Conservation (phyloP, 352 stramenopile species). For the Nothophytophthora sp. region DNA sequence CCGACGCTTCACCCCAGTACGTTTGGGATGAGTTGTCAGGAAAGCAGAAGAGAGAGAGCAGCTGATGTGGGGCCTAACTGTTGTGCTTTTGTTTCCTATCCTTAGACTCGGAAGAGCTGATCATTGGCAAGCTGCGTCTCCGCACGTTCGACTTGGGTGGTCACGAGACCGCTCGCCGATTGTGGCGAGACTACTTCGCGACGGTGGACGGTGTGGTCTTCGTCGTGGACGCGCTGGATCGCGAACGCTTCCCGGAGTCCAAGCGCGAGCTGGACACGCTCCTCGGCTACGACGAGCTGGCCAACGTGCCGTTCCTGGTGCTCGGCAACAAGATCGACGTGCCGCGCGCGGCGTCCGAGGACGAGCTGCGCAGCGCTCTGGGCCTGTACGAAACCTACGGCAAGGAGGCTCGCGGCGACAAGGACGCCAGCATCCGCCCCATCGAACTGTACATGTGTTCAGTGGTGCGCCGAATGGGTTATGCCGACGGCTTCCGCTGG, state of each 20-base stretch:
- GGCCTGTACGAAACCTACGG: constrained; percentile 99
- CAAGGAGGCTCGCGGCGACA: constrained; percentile 94
- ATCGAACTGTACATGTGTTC: constrained; percentile 99
- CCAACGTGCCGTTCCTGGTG: constrained; percentile 98
- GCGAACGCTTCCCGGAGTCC: constrained; percentile 98
- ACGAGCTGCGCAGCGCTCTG: constrained; percentile 96
- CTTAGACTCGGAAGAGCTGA: constrained; percentile 90
- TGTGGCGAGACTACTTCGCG: constrained; percentile 99
- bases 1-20: constrained; percentile 96
- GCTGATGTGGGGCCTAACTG: not conserved
- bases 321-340: constrained; percentile 99
- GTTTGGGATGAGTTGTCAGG: constrained; percentile 12
- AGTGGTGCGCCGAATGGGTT: constrained; percentile 98
- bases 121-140: constrained; percentile 98
- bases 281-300: constrained; percentile 97
- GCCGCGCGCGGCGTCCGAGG: constrained; percentile 95
- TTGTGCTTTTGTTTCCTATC: not conserved
- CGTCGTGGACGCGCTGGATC: constrained; percentile 98
- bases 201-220: constrained; percentile 99
- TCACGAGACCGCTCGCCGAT: constrained; percentile 96
- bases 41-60: not conserved
- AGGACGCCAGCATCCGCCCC: constrained; percentile 89
- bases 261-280: constrained; percentile 99
- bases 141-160: constrained; percentile 99
- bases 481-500: constrained; percentile 95